Evolutionary conservation across 495 filamentous ascomycete genomes (phyloP).

Genomic region (Penicillium samsonianum): DNA sequence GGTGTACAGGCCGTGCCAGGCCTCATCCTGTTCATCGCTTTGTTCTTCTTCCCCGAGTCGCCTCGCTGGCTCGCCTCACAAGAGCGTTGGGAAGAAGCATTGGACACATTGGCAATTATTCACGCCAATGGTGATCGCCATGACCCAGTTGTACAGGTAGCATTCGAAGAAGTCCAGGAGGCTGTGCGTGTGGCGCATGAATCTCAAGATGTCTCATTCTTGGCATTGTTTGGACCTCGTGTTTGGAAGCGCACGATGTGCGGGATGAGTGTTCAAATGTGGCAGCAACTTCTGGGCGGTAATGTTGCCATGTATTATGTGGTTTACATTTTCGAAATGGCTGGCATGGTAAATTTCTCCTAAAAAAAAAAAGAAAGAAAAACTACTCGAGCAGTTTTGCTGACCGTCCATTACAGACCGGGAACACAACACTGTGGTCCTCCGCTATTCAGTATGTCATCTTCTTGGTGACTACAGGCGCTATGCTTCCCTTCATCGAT

Average conservation of each 20-base stretch:
- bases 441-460: conserved; percentile 75
- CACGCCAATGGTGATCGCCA: conserved; percentile 64
- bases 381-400: neutral
- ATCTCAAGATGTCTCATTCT: conserved; percentile 59
- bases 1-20: conserved; percentile 71
- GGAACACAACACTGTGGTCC: conserved; percentile 66
- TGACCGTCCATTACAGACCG: conserved; percentile 37
- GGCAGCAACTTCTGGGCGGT: conserved; percentile 69
- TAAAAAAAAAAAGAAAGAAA: neutral
- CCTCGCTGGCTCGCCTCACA: conserved; percentile 73
- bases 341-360: conserved; percentile 38
- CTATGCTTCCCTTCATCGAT: conserved; percentile 73
- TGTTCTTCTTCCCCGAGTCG: conserved; percentile 71
- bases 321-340: conserved; percentile 72
- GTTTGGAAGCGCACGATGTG: conserved; percentile 75
- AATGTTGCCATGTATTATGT: conserved; percentile 74
- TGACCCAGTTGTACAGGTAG: conserved; percentile 68
- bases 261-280: conserved; percentile 65
- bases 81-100: conserved; percentile 66
- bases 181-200: conserved; percentile 54
- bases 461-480: conserved; percentile 68
- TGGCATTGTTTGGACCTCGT: conserved; percentile 55
- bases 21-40: conserved; percentile 60
- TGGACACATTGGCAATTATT: conserved; percentile 66
- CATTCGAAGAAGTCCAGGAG: conserved; percentile 71